phyloP scores from a whole-genome alignment of 2,329 filamentous ascomycete species.

The Trichoderma citrinoviride region DNA sequence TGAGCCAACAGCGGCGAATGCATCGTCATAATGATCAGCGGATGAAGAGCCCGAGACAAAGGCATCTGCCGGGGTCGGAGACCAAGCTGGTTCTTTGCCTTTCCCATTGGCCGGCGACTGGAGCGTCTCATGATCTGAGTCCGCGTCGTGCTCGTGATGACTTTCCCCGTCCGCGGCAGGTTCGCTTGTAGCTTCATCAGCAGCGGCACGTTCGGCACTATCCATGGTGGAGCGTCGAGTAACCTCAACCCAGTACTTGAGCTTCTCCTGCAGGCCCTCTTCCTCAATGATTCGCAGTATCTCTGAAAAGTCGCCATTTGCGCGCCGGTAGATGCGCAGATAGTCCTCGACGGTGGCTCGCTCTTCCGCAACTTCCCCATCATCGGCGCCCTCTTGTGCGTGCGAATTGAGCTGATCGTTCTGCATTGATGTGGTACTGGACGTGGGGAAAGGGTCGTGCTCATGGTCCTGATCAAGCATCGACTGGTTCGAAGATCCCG shows the following conservation, averaged over 20 bases:
- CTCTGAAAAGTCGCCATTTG: conserved; percentile 56
- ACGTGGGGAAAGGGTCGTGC: not conserved
- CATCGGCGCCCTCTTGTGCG: not conserved
- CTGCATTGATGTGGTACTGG: not conserved
- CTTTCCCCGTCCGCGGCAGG: not conserved
- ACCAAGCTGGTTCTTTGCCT: conserved; percentile 29
- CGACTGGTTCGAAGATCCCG: conserved; percentile 1
- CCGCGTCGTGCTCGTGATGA: not conserved
- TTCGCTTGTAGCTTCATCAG: not conserved
- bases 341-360: conserved; percentile 35
- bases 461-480: not conserved
- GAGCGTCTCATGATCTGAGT: not conserved
- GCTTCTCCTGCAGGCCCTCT: conserved; percentile 56
- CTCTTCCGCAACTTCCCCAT: not conserved
- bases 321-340: conserved; percentile 57
- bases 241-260: conserved; percentile 58
- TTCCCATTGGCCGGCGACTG: conserved; percentile 23
- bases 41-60: conserved; percentile 18
- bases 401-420: not conserved
- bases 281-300: conserved; percentile 61
- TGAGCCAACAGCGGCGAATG: conserved; percentile 25
- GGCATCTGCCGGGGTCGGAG: conserved; percentile 19
- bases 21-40: conserved; percentile 18
- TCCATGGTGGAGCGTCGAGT: conserved; percentile 40
- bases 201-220: conserved; percentile 20